Evolutionary conservation across 108 stramenopile species (phyloP), one percentile per base, ranked within the genome.

Genomic region (Stephanodiscus triporus): DNA sequence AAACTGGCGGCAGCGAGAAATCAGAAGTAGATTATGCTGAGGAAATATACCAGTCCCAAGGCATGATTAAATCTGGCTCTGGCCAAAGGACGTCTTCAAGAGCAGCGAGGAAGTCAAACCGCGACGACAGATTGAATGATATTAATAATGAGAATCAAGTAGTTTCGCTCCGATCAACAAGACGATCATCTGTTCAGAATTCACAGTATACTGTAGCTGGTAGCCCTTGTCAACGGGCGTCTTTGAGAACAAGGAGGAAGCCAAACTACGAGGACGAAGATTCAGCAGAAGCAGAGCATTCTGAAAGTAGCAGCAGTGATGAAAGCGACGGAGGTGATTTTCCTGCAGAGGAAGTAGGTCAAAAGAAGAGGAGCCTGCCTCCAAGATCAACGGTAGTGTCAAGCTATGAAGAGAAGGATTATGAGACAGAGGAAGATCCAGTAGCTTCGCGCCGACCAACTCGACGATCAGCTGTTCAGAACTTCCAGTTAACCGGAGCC

Each of bases 181-280:
- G 69, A 6, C 69, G 63, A 49, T 70, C 69, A 14, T 13, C 43
- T 65, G 42, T 30, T 24, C 61, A 47, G 43, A n/a, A 36, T n/a
- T 22, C 19, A 16, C 14, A 45, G 14, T 45, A 2, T 19, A 29
- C 29, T n/a, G 49, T 4, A 29, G 55, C 34, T 20, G 63, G 40
- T 22, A 73, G 57, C 45, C 30, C 30, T 37, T 9, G 60, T 11
- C 40, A 42, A 42, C 62, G 43, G 20, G 24, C 67, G 16, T 70
- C 73, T 48, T 68, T 38, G 42, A 61, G 70, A 53, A 16, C 67
- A 22, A 59, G 11, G 20, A 8, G 58, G 53, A 70, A 82, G 22
- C 61, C 80, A 29, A 63, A 30, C 42, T 63, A 82, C 29, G 32
- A 36, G 16, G 70, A 75, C 49, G 56, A 71, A 66, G 56, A 58